Evolutionary conservation across 192 early-diverging fungal species (phyloP).

Genomic region (Paraglomus occultum): DNA sequence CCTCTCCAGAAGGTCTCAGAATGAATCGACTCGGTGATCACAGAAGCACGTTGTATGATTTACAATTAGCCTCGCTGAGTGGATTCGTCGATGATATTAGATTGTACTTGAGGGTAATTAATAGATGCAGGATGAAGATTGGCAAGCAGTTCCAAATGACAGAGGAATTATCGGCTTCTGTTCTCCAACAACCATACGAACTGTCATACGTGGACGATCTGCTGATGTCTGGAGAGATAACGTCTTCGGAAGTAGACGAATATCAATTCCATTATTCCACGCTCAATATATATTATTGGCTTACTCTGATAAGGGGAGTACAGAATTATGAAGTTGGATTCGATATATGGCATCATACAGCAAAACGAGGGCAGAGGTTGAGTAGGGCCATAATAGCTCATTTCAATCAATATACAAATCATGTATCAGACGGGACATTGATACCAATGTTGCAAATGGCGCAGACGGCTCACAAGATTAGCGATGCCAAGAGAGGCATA

Average conservation of each 20-base stretch:
- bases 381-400: slow-evolving; percentile 46
- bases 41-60: slow-evolving; percentile 50
- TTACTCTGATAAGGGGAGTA: slow-evolving; percentile 48
- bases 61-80: slow-evolving; percentile 49
- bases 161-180: slow-evolving; percentile 32
- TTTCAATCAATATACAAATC: slow-evolving; percentile 37
- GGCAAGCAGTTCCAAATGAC: slow-evolving; percentile 51
- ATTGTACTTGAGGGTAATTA: slow-evolving; percentile 51
- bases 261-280: slow-evolving; percentile 36
- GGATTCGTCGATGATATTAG: slow-evolving; percentile 56
- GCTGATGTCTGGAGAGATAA: neutral
- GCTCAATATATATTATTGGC: slow-evolving; percentile 60
- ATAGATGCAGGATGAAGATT: slow-evolving; percentile 55
- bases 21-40: slow-evolving; percentile 53
- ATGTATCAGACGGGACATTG: slow-evolving; percentile 36
- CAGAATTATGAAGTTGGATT: slow-evolving; percentile 49
- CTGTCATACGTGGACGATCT: neutral
- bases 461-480: slow-evolving; percentile 41
- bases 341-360: slow-evolving; percentile 54
- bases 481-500: slow-evolving; percentile 16
- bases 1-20: slow-evolving; percentile 50
- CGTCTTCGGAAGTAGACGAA: neutral
- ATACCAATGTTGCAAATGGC: slow-evolving; percentile 53
- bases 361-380: slow-evolving; percentile 43
- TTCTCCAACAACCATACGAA: slow-evolving; percentile 35